phyloP scores from a whole-genome alignment of 2,329 filamentous ascomycete species.

The Ramularia endophylla region DNA sequence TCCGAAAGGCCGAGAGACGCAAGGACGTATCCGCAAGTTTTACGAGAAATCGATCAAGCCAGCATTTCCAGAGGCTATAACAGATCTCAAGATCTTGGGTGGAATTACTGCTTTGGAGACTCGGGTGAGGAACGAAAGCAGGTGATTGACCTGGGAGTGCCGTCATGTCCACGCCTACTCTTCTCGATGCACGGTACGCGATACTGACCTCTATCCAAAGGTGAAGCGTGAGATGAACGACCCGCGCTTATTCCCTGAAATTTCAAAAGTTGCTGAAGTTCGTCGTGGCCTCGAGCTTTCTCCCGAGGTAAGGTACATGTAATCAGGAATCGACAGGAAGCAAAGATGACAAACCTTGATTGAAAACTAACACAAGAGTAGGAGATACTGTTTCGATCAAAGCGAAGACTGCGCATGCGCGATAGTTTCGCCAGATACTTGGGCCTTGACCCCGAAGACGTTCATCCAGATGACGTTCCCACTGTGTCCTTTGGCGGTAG shows the following conservation, averaged over 20 bases:
- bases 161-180: no score
- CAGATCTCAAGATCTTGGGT: slow-evolving; percentile 25
- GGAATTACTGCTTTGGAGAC: slow-evolving; percentile 21
- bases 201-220: no score
- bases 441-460: slow-evolving; percentile 22
- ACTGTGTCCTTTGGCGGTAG: slow-evolving; percentile 29
- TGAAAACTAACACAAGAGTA: no score
- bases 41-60: slow-evolving; percentile 22
- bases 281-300: slow-evolving; percentile 27
- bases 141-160: no score
- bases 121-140: no score
- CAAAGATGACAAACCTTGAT: no score
- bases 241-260: slow-evolving; percentile 25
- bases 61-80: slow-evolving; percentile 25
- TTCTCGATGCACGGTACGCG: no score
- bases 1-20: slow-evolving; percentile 5
- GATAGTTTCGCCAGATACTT: slow-evolving; percentile 29
- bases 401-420: slow-evolving; percentile 19
- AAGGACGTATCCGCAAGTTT: slow-evolving; percentile 16
- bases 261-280: slow-evolving; percentile 23
- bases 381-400: slow-evolving; percentile 16
- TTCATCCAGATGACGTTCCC: slow-evolving; percentile 29
- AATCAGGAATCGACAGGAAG: no score
- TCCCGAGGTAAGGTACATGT: slow-evolving; percentile 25
- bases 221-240: slow-evolving; percentile 26